Conservation (phyloP, 345 rosid species). For the Citrus australasica region DNA sequence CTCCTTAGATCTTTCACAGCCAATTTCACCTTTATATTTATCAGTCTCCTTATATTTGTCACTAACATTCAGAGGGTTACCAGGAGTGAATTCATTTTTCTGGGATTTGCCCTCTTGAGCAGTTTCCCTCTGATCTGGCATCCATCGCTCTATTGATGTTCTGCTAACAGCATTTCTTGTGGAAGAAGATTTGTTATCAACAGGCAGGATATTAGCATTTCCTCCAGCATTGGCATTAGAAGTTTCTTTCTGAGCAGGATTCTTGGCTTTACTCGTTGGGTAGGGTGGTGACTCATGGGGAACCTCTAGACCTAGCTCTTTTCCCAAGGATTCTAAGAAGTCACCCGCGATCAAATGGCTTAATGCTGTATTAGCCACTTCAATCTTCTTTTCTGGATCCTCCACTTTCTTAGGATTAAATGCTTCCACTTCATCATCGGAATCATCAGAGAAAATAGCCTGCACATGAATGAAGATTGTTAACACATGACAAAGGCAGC, state of each 20-base stretch:
- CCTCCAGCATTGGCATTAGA: slow-evolving; percentile 13
- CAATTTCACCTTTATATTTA: slow-evolving; percentile 20
- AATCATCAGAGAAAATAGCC: slow-evolving; percentile 96
- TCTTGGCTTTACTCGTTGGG: slow-evolving; percentile 23
- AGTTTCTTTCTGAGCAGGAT: slow-evolving; percentile 29
- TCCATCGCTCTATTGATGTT: slow-evolving; percentile 10
- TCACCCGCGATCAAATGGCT: slow-evolving; percentile 94
- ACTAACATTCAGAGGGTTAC: slow-evolving; percentile 7
- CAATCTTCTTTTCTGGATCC: slow-evolving; percentile 60
- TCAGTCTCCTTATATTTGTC: slow-evolving; percentile 12
- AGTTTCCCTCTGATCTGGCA: slow-evolving; percentile 8
- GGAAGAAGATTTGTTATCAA: slow-evolving; percentile 17
- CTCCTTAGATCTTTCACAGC: slow-evolving; percentile 14
- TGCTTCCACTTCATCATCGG: slow-evolving; percentile 66
- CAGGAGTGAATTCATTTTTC: slow-evolving; percentile 16
- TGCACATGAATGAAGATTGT: slow-evolving; percentile 23
- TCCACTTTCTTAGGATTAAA: slow-evolving; percentile 29
- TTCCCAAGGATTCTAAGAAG: slow-evolving; percentile 86
- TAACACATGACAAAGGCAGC: background rate
- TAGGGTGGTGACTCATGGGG: slow-evolving; percentile 62
- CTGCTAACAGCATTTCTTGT: background rate
- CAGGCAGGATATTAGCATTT: slow-evolving; percentile 15
- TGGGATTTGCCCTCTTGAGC: slow-evolving; percentile 20
- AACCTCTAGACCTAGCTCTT: slow-evolving; percentile 93
- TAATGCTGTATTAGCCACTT: slow-evolving; percentile 73